Evolutionary conservation across 768 basidiomycete species (phyloP).

Genomic region (Tricholomella constricta): DNA sequence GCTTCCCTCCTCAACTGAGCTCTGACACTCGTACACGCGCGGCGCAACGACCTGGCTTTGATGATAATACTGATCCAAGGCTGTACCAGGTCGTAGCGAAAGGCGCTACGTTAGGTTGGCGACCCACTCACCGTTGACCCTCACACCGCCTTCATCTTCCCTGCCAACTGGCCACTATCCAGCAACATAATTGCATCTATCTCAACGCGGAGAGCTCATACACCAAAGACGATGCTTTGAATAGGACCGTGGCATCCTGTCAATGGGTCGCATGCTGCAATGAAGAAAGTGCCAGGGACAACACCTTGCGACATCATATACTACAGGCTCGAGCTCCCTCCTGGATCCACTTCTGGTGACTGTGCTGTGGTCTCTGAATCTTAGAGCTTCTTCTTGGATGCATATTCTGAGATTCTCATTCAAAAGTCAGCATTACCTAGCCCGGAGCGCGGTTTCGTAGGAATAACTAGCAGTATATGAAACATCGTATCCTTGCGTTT

Average conservation of each 20-base stretch:
- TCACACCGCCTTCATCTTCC: neutral
- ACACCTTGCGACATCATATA: no score
- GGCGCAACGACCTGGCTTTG: no score
- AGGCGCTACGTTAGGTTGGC: neutral
- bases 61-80: neutral
- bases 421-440: neutral
- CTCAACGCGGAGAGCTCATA: neutral
- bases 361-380: neutral
- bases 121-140: neutral
- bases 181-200: neutral
- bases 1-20: slow-evolving; percentile 8
- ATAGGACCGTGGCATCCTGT: neutral
- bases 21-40: neutral
- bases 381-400: neutral
- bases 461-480: neutral
- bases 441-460: neutral
- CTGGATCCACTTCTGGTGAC: neutral
- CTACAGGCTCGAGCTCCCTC: no score
- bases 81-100: neutral
- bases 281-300: no score
- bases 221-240: neutral
- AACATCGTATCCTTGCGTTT: no score
- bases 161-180: neutral
- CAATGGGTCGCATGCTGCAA: no score
- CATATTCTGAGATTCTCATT: neutral